phyloP scores from a whole-genome alignment of 2,329 filamentous ascomycete genomes.

The Botrytis aclada region DNA sequence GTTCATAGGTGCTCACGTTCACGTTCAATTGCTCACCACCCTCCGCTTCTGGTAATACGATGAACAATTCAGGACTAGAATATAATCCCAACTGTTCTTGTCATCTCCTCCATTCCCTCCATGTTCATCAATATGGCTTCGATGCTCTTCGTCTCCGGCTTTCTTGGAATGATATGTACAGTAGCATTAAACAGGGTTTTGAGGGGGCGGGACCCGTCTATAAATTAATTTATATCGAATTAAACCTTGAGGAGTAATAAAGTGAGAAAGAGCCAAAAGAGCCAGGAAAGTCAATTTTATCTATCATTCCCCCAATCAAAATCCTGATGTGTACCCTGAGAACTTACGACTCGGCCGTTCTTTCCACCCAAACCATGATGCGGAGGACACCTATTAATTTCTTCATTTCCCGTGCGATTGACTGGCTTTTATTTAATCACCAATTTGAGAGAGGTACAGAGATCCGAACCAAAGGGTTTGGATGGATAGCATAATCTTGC shows the following conservation, averaged over 20 bases:
- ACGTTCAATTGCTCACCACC: neutral
- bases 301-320: neutral
- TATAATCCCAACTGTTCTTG: neutral
- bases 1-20: neutral
- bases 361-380: constrained; percentile 6
- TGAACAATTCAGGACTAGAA: neutral
- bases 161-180: neutral
- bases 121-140: neutral
- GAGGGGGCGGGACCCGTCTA: constrained; percentile 1
- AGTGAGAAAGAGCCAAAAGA: neutral
- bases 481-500: neutral
- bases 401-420: neutral
- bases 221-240: neutral
- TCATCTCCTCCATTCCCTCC: neutral
- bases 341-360: constrained; percentile 12
- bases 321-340: neutral
- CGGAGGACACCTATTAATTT: neutral
- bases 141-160: neutral
- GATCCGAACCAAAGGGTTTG: neutral
- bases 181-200: neutral
- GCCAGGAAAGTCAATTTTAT: neutral
- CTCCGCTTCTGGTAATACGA: neutral
- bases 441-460: neutral
- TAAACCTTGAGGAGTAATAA: neutral
- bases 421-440: neutral